Evolutionary conservation across 768 basidiomycete species (phyloP).

Genomic region (Rhodotorula taiwanensis): DNA sequence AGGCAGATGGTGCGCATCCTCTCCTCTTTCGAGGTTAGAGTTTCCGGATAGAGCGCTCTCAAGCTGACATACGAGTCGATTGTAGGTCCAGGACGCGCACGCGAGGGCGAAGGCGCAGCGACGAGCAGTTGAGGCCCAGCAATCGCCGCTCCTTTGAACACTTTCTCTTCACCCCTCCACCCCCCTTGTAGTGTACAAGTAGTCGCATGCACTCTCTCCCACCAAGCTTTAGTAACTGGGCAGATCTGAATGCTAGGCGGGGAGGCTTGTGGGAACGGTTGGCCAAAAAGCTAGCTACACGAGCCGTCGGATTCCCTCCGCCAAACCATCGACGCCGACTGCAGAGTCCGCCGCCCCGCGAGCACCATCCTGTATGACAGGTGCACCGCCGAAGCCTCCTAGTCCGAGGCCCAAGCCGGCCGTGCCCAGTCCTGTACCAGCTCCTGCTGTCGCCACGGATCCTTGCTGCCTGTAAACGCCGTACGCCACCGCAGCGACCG

Average conservation of each 20-base stretch:
- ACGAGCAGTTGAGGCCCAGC: neutral
- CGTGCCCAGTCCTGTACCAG: conserved; percentile 1
- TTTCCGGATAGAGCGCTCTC: neutral
- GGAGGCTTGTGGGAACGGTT: too few relatives aligned
- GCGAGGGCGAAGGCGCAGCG: conserved; percentile 13
- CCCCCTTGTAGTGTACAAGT: neutral
- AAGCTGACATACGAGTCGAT: neutral
- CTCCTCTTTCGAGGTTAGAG: too few relatives aligned
- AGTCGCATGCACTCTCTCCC: neutral
- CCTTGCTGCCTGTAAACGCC: conserved; percentile 5
- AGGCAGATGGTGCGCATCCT: conserved; percentile 17
- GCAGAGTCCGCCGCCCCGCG: too few relatives aligned
- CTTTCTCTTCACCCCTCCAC: neutral
- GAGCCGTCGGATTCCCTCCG: neutral
- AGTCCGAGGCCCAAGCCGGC: conserved; percentile 9
- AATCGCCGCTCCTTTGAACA: neutral
- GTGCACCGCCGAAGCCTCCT: neutral
- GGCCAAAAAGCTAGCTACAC: too few relatives aligned
- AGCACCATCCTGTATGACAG: too few relatives aligned
- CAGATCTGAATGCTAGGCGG: too few relatives aligned
- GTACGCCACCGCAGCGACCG: conserved; percentile 28
- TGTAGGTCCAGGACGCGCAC: conserved; percentile 34
- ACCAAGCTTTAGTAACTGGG: too few relatives aligned
- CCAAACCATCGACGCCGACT: too few relatives aligned
- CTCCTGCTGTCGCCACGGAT: neutral